Evolutionary conservation across 495 filamentous ascomycete genomes (phyloP), one percentile per base, ranked within the genome.

Genomic region (Poronia punctata): DNA sequence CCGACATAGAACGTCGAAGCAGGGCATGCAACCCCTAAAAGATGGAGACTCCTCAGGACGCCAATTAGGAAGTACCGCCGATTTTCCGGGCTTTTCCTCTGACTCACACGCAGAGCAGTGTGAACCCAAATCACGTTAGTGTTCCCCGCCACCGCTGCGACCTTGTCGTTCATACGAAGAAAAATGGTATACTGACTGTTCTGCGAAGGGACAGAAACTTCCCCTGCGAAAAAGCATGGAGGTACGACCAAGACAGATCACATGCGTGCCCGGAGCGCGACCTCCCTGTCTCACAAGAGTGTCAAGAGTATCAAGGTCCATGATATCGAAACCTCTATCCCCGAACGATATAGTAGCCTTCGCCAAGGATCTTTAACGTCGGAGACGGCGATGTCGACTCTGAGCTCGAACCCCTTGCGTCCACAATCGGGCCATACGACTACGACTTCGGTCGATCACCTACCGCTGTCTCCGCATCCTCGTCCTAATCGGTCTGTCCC

Each of bases 311-410:
- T 20, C 19, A 45, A 35, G 11, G 41, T 46, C 22, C 45, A 21
- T 21, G 57, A 55, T 4, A 45, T 53, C 16, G 40, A 49, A 16
- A 59, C 56, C 21, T 27, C 38, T 3, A 19, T 53, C 8, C 54
- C 54, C 4, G 39, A 54, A n/a, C 52, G 47, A 17, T 56, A 51
- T 15, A 61, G 61, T 39, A 63, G 56, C 38, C 35, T 56, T 21
- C 63, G 64, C 14, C 57, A 54, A 7, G 65, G 52, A 55, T 71
- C 67, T 10, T 42, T 61, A 8, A 67, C 64, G 2, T 71, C 65
- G 1, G 56, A 65, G 8, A 66, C 65, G 1, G 57, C 53, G 11
- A 38, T 49, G 16, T 65, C 63, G 18, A 62, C 58, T 23, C 29
- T 49, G 29, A 67, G 62, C 44, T 66, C 64, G 22, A 63, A 65